Percentiles rank a stretch among this genome's conserved stretches.
phyloP scores from a whole-genome alignment of 2,329 filamentous ascomycete genomes.

The Microascus cirrosus region DNA sequence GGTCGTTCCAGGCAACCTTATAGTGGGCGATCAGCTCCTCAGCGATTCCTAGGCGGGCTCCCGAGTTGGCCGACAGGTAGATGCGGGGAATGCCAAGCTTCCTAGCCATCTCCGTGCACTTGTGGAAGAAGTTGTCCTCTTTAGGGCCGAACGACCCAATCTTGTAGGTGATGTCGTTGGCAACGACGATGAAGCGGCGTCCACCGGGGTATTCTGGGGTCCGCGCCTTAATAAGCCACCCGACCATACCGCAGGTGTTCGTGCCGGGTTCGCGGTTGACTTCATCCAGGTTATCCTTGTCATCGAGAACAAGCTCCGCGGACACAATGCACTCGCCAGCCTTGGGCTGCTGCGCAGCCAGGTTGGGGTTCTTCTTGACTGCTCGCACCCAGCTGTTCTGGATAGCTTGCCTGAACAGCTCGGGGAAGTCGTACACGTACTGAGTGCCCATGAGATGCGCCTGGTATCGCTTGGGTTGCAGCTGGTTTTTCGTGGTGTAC shows the following conservation, averaged over 20 bases:
- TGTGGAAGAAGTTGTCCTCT: conserved; percentile 98
- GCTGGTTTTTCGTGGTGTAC: conserved; percentile 95
- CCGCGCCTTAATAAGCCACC: conserved; percentile 88
- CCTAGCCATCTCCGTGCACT: conserved; percentile 92
- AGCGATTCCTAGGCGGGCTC: conserved; percentile 91
- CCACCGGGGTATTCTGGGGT: conserved; percentile 93
- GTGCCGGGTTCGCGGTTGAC: conserved; percentile 91
- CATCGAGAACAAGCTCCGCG: conserved; percentile 89
- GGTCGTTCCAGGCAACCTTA: conserved; percentile 92
- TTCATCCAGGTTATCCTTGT: conserved; percentile 82
- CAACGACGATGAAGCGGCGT: conserved; percentile 86
- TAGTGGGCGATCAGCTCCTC: conserved; percentile 96
- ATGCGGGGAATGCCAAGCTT: conserved; percentile 93
- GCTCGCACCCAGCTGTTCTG: conserved; percentile 86
- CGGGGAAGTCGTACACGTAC: conserved; percentile 99
- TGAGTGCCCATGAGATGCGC: conserved; percentile 98
- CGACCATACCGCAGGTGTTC: conserved; percentile 96
- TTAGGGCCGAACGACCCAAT: conserved; percentile 95
- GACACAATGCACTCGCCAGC: conserved; percentile 88
- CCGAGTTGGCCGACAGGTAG: conserved; percentile 97
- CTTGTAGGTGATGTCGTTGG: conserved; percentile 99
- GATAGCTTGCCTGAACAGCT: conserved; percentile 95
- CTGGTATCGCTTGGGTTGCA: conserved; percentile 99
- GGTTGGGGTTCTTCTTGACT: conserved; percentile 58
- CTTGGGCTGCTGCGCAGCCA: conserved; percentile 72